Evolutionary conservation across 768 basidiomycete genomes (phyloP).

Genomic region (Leccinum olivaceopallidum): DNA sequence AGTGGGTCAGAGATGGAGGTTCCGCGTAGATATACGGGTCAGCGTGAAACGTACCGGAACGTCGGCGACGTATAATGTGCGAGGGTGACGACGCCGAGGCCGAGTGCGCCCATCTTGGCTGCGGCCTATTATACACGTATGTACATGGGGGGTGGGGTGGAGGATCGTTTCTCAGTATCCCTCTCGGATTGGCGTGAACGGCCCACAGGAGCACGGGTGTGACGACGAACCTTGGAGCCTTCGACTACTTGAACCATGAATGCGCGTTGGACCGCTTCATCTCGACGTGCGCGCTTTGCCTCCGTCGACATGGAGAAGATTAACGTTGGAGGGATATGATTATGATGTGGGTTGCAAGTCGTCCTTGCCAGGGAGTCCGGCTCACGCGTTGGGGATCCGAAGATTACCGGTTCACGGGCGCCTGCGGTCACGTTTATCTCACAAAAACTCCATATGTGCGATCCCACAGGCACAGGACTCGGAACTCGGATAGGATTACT

Average conservation of each 20-base stretch:
- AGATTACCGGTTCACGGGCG: conserved; percentile 1
- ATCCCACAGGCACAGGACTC: neutral
- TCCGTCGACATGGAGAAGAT: conserved; percentile 26
- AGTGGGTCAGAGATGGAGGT: conserved; percentile 1
- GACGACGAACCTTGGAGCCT: conserved; percentile 50
- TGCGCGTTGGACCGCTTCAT: conserved; percentile 58
- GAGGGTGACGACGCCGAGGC: conserved; percentile 60
- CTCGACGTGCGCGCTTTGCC: conserved; percentile 39
- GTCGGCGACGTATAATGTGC: conserved; percentile 71
- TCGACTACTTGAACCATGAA: conserved; percentile 60
- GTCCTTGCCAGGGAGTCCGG: neutral
- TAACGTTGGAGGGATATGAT: neutral
- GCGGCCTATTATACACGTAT: conserved; percentile 44
- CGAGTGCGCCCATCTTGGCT: conserved; percentile 49
- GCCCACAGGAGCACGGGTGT: neutral
- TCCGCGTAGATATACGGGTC: neutral
- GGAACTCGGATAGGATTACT: neutral
- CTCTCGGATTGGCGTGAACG: neutral
- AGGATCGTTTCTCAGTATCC: neutral
- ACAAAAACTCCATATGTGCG: neutral
- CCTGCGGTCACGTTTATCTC: neutral
- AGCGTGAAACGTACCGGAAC: conserved; percentile 52
- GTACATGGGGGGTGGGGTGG: neutral
- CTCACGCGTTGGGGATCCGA: conserved; percentile 2
- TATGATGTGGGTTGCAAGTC: neutral